Percentiles rank a stretch among this genome's conserved stretches.
Evolutionary conservation across 495 filamentous ascomycete species (phyloP).

Genomic region (Penicillium canescens): DNA sequence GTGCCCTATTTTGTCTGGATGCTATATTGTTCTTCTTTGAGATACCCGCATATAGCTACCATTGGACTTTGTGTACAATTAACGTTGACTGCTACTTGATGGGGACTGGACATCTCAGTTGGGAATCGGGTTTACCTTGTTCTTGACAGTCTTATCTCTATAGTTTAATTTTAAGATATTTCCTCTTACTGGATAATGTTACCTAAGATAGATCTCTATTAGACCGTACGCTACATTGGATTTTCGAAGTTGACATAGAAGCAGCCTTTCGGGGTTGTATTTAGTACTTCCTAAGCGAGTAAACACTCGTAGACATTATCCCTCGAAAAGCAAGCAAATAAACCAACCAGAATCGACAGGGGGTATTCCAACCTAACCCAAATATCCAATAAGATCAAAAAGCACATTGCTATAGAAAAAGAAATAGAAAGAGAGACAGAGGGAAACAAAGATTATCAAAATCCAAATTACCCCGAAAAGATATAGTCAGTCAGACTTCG

Average conservation of each 20-base stretch:
- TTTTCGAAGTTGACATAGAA: background rate
- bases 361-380: constrained; percentile 15
- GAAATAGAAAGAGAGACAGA: background rate
- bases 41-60: constrained; percentile 9
- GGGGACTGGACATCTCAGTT: background rate
- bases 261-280: background rate
- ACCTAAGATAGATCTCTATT: too few relatives aligned
- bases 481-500: too few relatives aligned
- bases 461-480: background rate
- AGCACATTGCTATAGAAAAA: background rate
- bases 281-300: background rate
- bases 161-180: too few relatives aligned
- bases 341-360: constrained; percentile 4
- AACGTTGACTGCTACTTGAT: background rate
- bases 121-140: too few relatives aligned
- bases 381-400: background rate
- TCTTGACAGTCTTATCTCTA: too few relatives aligned
- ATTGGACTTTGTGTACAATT: constrained; percentile 3
- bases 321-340: background rate
- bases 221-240: too few relatives aligned
- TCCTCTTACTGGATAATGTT: too few relatives aligned
- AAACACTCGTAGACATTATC: background rate
- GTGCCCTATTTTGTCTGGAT: constrained; percentile 9
- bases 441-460: background rate
- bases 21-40: constrained; percentile 13